Conservation (phyloP, 2,329 filamentous ascomycete species). For the Taxawa tesnikishii region DNA sequence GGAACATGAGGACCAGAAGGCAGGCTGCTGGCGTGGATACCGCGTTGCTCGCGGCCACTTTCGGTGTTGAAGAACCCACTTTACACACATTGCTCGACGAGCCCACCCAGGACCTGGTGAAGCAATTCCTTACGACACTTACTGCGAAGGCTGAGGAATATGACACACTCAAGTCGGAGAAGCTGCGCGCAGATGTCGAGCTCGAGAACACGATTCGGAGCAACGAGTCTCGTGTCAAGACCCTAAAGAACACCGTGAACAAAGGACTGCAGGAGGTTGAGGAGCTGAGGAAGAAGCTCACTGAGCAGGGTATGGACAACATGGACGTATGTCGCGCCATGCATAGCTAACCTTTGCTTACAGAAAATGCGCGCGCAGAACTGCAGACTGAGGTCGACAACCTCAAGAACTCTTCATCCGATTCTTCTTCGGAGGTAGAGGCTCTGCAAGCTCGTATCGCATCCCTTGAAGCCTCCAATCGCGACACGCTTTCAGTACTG, state of each 20-base stretch:
- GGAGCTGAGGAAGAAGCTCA: slow-evolving; percentile 67
- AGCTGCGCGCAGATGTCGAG: slow-evolving; percentile 81
- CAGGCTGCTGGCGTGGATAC: slow-evolving; percentile 49
- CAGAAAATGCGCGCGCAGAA: slow-evolving; percentile 64
- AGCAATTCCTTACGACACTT: slow-evolving; percentile 61
- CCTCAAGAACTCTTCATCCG: slow-evolving; percentile 62
- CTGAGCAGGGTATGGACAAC: slow-evolving; percentile 56
- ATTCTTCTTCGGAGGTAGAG: slow-evolving; percentile 61
- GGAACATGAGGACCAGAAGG: slow-evolving; percentile 36
- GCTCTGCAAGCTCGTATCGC: slow-evolving; percentile 71
- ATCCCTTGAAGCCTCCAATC: slow-evolving; percentile 81
- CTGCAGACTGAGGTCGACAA: slow-evolving; percentile 73
- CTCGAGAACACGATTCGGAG: slow-evolving; percentile 80
- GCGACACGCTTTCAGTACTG: slow-evolving; percentile 77
- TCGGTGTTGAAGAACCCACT: slow-evolving; percentile 53
- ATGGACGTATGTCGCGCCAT: slow-evolving; percentile 10
- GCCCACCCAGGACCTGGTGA: slow-evolving; percentile 69
- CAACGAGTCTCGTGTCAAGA: slow-evolving; percentile 70
- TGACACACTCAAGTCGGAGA: slow-evolving; percentile 73
- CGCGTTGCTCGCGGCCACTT: slow-evolving; percentile 60
- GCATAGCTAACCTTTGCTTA: slow-evolving; percentile 2
- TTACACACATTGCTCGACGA: slow-evolving; percentile 49
- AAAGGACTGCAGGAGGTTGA: slow-evolving; percentile 76
- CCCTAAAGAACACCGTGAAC: slow-evolving; percentile 68
- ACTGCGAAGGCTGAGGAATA: slow-evolving; percentile 69